Evolutionary conservation across 192 early-diverging fungal genomes (phyloP).

Genomic region (Helicostylum pulchrum): DNA sequence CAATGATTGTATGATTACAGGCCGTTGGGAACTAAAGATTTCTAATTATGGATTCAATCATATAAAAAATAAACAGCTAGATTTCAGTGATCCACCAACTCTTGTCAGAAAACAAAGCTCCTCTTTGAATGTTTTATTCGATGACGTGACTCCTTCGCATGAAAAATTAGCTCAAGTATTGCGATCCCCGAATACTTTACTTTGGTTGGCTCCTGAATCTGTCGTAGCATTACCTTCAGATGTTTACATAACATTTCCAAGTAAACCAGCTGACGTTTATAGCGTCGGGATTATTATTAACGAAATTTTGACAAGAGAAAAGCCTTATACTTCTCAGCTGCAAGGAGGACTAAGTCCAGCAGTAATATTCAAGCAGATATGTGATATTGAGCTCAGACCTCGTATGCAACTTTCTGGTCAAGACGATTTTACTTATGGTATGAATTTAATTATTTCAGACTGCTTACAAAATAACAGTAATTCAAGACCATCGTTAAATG

Average conservation of each 20-base stretch:
- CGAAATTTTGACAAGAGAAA: conserved; percentile 40
- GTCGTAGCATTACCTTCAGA: conserved; percentile 17
- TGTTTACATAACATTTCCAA: conserved; percentile 28
- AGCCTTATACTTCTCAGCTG: conserved; percentile 33
- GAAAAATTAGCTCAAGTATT: neutral
- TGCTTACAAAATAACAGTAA: neutral
- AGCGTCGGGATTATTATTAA: conserved; percentile 47
- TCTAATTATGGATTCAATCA: conserved; percentile 39
- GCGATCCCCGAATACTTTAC: conserved; percentile 17
- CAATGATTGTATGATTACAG: conserved; percentile 39
- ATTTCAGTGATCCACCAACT: neutral
- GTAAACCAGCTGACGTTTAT: conserved; percentile 35
- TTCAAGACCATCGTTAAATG: conserved; percentile 13
- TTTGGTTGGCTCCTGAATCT: conserved; percentile 41
- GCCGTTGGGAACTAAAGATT: conserved; percentile 45
- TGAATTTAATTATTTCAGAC: conserved; percentile 8
- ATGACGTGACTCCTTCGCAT: neutral
- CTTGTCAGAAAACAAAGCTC: neutral
- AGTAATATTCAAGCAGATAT: neutral
- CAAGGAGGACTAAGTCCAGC: conserved; percentile 5
- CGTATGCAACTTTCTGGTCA: neutral
- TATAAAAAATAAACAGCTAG: conserved; percentile 31
- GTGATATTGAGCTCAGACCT: neutral
- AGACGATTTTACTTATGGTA: conserved; percentile 4
- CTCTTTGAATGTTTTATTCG: neutral